Evolutionary conservation across 805 yeast genomes (phyloP).

Genomic region (Saccharomycopsis sp.): DNA sequence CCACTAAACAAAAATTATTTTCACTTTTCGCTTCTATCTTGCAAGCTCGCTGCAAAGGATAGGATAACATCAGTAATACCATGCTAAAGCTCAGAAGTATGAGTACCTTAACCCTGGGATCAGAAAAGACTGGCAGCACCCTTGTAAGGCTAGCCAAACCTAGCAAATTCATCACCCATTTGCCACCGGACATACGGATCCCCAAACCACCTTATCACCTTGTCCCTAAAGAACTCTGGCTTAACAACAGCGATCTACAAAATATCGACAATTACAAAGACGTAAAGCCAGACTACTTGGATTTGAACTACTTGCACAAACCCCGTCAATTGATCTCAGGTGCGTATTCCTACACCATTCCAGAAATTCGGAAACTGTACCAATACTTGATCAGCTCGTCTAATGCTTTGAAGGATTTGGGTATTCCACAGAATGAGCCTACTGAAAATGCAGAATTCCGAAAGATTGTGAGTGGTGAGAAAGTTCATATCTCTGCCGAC

Average conservation of each 20-base stretch:
- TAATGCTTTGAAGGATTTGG: constrained; percentile 55
- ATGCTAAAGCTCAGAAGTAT: background rate
- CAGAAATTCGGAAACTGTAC: constrained; percentile 51
- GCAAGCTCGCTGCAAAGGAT: too few relatives aligned
- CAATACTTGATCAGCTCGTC: constrained; percentile 51
- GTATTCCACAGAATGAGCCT: constrained; percentile 35
- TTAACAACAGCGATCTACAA: background rate
- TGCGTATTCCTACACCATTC: constrained; percentile 65
- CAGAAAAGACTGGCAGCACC: background rate
- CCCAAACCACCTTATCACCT: constrained; percentile 19
- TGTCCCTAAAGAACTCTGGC: constrained; percentile 12
- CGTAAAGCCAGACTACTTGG: constrained; percentile 3
- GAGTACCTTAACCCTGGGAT: background rate
- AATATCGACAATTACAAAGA: constrained; percentile 4
- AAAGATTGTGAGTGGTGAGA: constrained; percentile 56
- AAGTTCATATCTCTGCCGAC: constrained; percentile 32
- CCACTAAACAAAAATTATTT: too few relatives aligned
- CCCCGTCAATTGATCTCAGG: constrained; percentile 54
- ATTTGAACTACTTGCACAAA: constrained; percentile 34
- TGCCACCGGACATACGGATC: constrained; percentile 13
- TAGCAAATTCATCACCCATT: constrained; percentile 1
- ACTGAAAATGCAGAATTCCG: constrained; percentile 39
- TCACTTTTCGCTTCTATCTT: too few relatives aligned
- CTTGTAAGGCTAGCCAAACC: background rate
- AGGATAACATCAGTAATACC: background rate